Evolutionary conservation across 345 rosid genomes (phyloP), one percentile per base, ranked within the genome.

Genomic region (Hirschfeldia incana): DNA sequence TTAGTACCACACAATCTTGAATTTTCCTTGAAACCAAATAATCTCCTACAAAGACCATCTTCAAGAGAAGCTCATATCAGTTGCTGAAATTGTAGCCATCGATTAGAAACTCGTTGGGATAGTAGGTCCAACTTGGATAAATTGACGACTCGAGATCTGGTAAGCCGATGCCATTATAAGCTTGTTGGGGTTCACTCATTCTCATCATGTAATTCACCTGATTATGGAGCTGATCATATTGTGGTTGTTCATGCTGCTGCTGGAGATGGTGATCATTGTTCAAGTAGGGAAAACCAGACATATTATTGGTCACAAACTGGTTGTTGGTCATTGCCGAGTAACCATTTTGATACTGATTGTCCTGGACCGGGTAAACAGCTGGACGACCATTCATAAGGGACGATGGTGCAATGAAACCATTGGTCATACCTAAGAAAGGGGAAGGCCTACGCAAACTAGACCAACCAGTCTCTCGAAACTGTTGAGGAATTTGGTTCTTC

Each of bases 301-400:
- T 7, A 32, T 49, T 10, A 71, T 29, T 57, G 27, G n/a, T n/a
- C n/a, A n/a, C n/a, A n/a, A n/a, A n/a, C n/a, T n/a, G n/a, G n/a
- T n/a, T n/a, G n/a, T n/a, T n/a, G n/a, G n/a, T n/a, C n/a, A n/a
- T n/a, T n/a, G n/a, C n/a, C n/a, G n/a, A n/a, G n/a, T n/a, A n/a
- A 65, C 13, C 36, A 15, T 21, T 71, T 30, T 3, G 60, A 16
- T 77, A 63, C 36, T 62, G 75, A 16, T n/a, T n/a, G n/a, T n/a
- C n/a, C n/a, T n/a, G n/a, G n/a, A n/a, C n/a, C n/a, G n/a, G n/a
- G n/a, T n/a, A n/a, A n/a, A n/a, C n/a, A n/a, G n/a, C n/a, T n/a
- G n/a, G n/a, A n/a, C n/a, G n/a, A n/a, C n/a, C n/a, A n/a, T n/a
- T n/a, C n/a, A n/a, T n/a, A n/a, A n/a, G n/a, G n/a, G n/a, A n/a